Conservation (phyloP, 441 rosid genomes). For the Melianthus villosus region DNA sequence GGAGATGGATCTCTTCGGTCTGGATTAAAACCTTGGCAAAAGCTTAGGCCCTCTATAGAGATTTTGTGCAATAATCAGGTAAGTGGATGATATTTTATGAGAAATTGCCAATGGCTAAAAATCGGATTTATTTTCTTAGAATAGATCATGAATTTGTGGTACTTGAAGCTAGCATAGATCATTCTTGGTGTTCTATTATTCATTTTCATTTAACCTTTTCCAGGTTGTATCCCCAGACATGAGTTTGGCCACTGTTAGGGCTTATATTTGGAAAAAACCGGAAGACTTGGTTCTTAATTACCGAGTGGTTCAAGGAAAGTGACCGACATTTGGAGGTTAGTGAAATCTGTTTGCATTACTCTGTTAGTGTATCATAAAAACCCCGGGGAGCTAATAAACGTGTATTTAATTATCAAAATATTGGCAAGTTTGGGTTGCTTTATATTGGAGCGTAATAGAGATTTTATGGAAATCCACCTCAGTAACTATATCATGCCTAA, state of each 20-base stretch:
- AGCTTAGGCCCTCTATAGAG: slow-evolving; percentile 77
- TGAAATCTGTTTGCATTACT: too few relatives aligned
- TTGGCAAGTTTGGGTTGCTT: too few relatives aligned
- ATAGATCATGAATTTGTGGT: too few relatives aligned
- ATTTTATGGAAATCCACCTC: too few relatives aligned
- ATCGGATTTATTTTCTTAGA: too few relatives aligned
- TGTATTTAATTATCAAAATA: too few relatives aligned
- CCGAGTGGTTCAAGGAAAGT: slow-evolving; percentile 62
- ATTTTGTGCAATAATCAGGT: slow-evolving; percentile 97
- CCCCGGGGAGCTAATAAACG: too few relatives aligned
- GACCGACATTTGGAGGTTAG: slow-evolving; percentile 9
- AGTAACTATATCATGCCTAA: too few relatives aligned
- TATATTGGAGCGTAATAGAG: too few relatives aligned
- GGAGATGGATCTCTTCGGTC: slow-evolving; percentile 58
- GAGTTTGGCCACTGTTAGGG: slow-evolving; percentile 95
- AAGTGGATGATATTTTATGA: slow-evolving; percentile 14
- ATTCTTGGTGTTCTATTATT: neutral
- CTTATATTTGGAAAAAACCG: slow-evolving; percentile 93
- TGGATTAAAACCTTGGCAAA: slow-evolving; percentile 73
- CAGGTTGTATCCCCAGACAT: slow-evolving; percentile 91
- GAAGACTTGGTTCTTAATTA: slow-evolving; percentile 92
- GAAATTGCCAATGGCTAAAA: neutral
- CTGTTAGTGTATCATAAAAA: too few relatives aligned
- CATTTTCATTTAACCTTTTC: slow-evolving; percentile 7
- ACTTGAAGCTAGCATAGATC: too few relatives aligned